Evolutionary conservation across 805 yeast species (phyloP), one percentile per base, ranked within the genome.

Genomic region (Pichia phayaonensis): DNA sequence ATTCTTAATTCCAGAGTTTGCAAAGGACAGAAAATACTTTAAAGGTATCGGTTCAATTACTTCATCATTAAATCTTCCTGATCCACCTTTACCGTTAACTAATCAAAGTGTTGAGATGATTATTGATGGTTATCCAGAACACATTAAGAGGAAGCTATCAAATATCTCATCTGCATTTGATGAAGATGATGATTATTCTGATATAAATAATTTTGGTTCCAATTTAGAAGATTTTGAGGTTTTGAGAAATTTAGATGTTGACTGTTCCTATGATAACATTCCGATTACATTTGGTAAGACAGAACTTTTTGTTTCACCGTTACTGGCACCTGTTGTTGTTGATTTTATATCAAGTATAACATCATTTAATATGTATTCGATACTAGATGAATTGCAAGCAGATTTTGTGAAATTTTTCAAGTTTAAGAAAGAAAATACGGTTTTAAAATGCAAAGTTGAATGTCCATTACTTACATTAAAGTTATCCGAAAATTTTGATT

Each of bases 331-430:
- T 12, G 54, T 56, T 8, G 16, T 59, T 13, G 52, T 57, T 12
- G 61, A 63, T 5, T 60, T 73, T 1, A 27, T 79, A 0, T 66
- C 74, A 1, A 67, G 64, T 0, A 57, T 81, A 34, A 67, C 70
- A 23, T 64, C 63, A 18, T 67, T 69, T 16, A 68, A 75, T 2
- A 61, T 81, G 34, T 74, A 73, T 11, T 70, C 73, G 13, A 70
- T 80, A 6, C 67, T 90, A 57, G 97, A 90, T 62, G 62, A 63
- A 18, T 65, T 89, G 16, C 95, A 90, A 52, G 63, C 78, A 18
- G 77, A 79, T 11, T 76, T 84, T 2, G 29, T 50, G 6, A 20
- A 16, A 10, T 50, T 46, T 40, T 50, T 45, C 31, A 46, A 46
- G 11, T 50, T 42, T 27, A 47, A 42, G 31, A 18, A 50, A 22